Evolutionary conservation across 1,139 yeast species (phyloP).

Genomic region (Geotrichum reessii): DNA sequence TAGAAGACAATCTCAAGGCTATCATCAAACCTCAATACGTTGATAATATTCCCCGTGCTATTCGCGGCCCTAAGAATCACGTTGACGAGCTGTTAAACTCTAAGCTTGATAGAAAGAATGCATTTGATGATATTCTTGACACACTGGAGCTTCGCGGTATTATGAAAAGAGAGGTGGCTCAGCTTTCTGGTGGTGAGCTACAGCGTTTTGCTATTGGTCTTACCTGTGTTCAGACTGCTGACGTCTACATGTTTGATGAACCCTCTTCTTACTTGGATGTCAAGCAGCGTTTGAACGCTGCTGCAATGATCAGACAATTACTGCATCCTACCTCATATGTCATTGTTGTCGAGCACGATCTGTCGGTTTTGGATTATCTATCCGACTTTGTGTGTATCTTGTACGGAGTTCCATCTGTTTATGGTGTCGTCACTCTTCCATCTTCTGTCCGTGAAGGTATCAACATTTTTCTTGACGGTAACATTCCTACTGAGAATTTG

Average conservation of each 20-base stretch:
- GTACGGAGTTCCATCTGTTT: conserved; percentile 96
- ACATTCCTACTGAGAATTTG: conserved; percentile 92
- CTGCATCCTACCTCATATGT: conserved; percentile 70
- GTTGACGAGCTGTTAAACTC: conserved; percentile 79
- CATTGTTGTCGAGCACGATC: conserved; percentile 96
- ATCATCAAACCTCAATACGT: conserved; percentile 97
- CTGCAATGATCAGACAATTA: conserved; percentile 82
- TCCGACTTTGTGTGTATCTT: conserved; percentile 94
- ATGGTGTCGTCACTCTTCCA: conserved; percentile 96
- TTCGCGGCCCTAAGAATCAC: conserved; percentile 80
- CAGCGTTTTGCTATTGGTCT: conserved; percentile 97
- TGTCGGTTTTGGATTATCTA: conserved; percentile 91
- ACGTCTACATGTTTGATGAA: conserved; percentile 98
- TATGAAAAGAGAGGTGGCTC: conserved; percentile 75
- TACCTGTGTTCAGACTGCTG: conserved; percentile 92
- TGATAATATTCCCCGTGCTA: conserved; percentile 92
- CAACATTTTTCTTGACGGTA: conserved; percentile 95
- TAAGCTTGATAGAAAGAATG: conserved; percentile 63
- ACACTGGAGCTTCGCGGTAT: conserved; percentile 69
- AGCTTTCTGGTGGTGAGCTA: conserved; percentile 95
- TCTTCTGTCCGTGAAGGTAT: conserved; percentile 97
- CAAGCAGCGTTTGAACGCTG: conserved; percentile 97
- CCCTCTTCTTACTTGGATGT: conserved; percentile 98
- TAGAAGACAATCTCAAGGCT: conserved; percentile 90
- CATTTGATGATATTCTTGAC: conserved; percentile 55